Base-by-base conservation (phyloP, 2,329 filamentous ascomycete species). In the Venturia oleaginea region DNA sequence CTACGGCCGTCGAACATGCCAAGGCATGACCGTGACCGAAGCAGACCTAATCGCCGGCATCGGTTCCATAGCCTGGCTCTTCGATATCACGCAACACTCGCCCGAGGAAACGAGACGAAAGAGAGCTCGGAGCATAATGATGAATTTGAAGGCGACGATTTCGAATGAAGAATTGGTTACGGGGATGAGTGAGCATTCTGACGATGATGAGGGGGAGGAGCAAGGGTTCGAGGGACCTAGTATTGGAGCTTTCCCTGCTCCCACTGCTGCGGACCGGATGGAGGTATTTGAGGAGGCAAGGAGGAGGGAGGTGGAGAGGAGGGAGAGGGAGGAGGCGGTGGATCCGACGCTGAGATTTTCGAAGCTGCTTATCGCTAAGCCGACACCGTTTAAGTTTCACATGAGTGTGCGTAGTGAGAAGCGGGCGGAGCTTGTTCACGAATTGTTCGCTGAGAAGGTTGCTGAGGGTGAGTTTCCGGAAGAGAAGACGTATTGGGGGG, bases 1-100 rank as follows among this genome's bases (percentile, higher is more conserved):
- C 19, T 83, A 82, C 72, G 82, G 82, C 2, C 76, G 82, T 57
- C 76, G 83, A 37, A 71, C 74, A 7, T 79, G 78, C 68, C 77
- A 77, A 62, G 77, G 78, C 5, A 72, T 76, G 62, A 70, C 72
- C 8, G 75, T 79, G 27, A 71, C 76, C 0, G 77, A 79, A 65
- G 73, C 76, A 54, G 75, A 78, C 65, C 67, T 79, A 17, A 67
- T 77, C 6, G 75, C 77, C 24, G 74, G 76, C 4, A 74, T 80
- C 30, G 78, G 77, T 17, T 75, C 74, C 38, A 74, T 79, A 30
- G 78, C 77, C 0, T 80, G 78, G 77, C 67, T 79, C 38, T 80
- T 79, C 70, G 72, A 77, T 59, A 76, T 79, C 61, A 69, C 59
- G 63, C 71, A 68, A 57, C 66, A 69, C 43, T 67, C 66, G n/a